phyloP scores from a whole-genome alignment of 352 stramenopile species.

The Pythium sukuiense region DNA sequence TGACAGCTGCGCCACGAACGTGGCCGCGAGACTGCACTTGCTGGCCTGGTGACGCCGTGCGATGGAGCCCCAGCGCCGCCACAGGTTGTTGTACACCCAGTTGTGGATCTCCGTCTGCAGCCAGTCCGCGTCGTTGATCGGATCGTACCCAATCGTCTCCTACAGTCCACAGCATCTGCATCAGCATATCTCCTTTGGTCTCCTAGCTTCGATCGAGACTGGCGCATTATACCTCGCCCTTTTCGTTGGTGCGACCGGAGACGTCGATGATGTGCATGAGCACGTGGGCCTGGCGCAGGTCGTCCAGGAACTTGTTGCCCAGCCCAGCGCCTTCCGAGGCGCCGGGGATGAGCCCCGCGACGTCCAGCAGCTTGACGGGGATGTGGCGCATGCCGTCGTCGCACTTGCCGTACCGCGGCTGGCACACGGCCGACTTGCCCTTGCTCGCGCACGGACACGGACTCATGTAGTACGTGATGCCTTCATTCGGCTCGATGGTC shows the following conservation, averaged over 20 bases:
- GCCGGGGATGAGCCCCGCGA: constrained; percentile 78
- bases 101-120: constrained; percentile 84
- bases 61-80: constrained; percentile 82
- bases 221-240: constrained; percentile 45
- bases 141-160: constrained; percentile 85
- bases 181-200: no score
- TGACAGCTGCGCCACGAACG: constrained; percentile 74
- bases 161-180: constrained; percentile 17
- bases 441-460: constrained; percentile 72
- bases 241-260: constrained; percentile 88
- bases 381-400: constrained; percentile 74
- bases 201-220: no score
- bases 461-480: constrained; percentile 89
- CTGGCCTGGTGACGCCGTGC: constrained; percentile 69
- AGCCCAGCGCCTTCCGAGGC: constrained; percentile 93
- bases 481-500: constrained; percentile 89
- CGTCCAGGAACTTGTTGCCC: constrained; percentile 98
- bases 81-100: constrained; percentile 90
- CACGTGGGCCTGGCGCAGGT: constrained; percentile 86
- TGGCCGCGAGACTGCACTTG: constrained; percentile 65
- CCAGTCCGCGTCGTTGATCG: constrained; percentile 89
- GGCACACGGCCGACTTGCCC: constrained; percentile 59
- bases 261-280: constrained; percentile 92
- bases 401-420: constrained; percentile 79
- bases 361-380: constrained; percentile 83